Conservation (phyloP, 805 yeast species). For the Kuraishia capsulata region DNA sequence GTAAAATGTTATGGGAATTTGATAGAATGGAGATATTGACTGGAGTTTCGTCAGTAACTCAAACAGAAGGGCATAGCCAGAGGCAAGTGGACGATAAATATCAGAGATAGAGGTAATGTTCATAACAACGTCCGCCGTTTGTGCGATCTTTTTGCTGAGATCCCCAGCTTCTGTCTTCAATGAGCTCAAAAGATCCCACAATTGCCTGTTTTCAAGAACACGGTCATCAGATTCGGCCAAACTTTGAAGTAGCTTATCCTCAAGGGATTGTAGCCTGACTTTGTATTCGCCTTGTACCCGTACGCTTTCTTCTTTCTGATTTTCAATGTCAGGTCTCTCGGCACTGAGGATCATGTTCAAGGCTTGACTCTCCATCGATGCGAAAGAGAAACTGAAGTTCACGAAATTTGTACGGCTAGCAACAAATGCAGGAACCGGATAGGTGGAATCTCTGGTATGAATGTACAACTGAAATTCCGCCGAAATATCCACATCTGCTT, state of each 20-base stretch:
- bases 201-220: slow-evolving; percentile 57
- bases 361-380: slow-evolving; percentile 55
- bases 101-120: slow-evolving; percentile 40
- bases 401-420: slow-evolving; percentile 51
- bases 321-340: slow-evolving; percentile 61
- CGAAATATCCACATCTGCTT: slow-evolving; percentile 57
- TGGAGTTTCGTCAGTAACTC: slow-evolving; percentile 33
- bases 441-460: slow-evolving; percentile 48
- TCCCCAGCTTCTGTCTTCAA: slow-evolving; percentile 55
- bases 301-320: slow-evolving; percentile 42
- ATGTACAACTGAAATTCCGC: slow-evolving; percentile 52
- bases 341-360: slow-evolving; percentile 44
- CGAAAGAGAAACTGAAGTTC: slow-evolving; percentile 66
- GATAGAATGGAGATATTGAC: slow-evolving; percentile 43
- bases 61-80: slow-evolving; percentile 42
- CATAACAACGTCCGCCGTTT: slow-evolving; percentile 45
- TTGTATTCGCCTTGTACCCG: slow-evolving; percentile 52
- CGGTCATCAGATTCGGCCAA: slow-evolving; percentile 50
- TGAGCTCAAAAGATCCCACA: slow-evolving; percentile 51
- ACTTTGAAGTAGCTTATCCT: slow-evolving; percentile 45
- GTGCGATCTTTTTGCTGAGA: slow-evolving; percentile 42
- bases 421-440: slow-evolving; percentile 43
- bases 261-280: slow-evolving; percentile 43
- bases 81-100: slow-evolving; percentile 46
- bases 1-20: slow-evolving; percentile 34